phyloP scores from a whole-genome alignment of 805 yeast genomes.

The Metschnikowia similis region DNA sequence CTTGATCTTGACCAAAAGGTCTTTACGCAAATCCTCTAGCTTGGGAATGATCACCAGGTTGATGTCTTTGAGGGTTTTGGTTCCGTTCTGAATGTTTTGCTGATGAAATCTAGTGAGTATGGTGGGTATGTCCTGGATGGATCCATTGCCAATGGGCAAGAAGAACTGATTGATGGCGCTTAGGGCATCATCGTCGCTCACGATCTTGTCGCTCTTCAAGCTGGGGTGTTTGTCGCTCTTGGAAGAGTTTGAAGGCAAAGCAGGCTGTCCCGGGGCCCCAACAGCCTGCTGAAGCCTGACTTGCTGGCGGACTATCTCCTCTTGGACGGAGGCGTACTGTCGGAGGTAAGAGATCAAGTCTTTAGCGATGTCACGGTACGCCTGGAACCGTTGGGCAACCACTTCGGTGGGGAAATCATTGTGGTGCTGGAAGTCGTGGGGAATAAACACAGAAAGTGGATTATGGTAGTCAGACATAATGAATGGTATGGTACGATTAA shows the following conservation, averaged over 20 bases:
- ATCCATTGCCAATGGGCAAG: conserved; percentile 71
- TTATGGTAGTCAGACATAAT: conserved; percentile 23
- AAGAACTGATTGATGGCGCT: conserved; percentile 50
- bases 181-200: conserved; percentile 26
- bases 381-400: conserved; percentile 73
- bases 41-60: conserved; percentile 48
- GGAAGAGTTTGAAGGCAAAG: conserved; percentile 2
- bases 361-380: conserved; percentile 80
- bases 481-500: background rate
- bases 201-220: conserved; percentile 9
- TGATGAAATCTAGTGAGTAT: conserved; percentile 50
- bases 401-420: conserved; percentile 73
- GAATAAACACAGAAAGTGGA: conserved; percentile 39
- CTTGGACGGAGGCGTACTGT: conserved; percentile 81
- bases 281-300: conserved; percentile 73
- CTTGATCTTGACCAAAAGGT: conserved; percentile 75
- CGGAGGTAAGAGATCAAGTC: conserved; percentile 70
- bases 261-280: conserved; percentile 15
- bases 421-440: conserved; percentile 30
- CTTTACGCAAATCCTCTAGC: conserved; percentile 58
- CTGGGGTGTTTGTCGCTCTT: conserved; percentile 10
- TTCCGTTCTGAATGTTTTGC: conserved; percentile 32
- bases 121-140: conserved; percentile 79
- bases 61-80: conserved; percentile 47
- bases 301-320: conserved; percentile 82